Percentiles rank a stretch among this genome's conserved stretches.
These are phyloP conservation scores for Annona cherimola DNA, from an alignment of 164 flowering plant species.

Conservation along the genomic window DNA sequence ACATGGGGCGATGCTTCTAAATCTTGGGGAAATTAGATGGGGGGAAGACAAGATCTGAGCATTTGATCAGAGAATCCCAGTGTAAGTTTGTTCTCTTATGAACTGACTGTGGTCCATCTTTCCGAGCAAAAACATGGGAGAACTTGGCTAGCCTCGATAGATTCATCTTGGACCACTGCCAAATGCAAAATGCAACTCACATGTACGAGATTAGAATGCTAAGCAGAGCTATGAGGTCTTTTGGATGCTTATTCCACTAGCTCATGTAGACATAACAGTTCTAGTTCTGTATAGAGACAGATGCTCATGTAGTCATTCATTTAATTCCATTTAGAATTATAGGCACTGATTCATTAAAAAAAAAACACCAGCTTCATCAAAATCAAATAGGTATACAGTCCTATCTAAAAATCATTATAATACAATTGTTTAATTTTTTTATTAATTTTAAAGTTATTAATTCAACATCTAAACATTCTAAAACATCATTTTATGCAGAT, in stretches of 20 bases:
- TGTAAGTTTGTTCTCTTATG: conserved; percentile 30
- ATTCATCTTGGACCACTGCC: not conserved
- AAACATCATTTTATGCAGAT: too few species aligned
- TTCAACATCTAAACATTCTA: too few species aligned
- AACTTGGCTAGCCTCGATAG: conserved; percentile 8
- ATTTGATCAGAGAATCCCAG: conserved; percentile 32
- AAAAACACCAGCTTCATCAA: too few species aligned
- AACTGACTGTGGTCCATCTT: not conserved
- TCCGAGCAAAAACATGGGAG: conserved; percentile 39
- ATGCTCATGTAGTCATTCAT: too few species aligned
- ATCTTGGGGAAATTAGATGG: conserved; percentile 8
- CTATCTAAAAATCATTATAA: too few species aligned
- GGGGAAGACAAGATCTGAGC: conserved; percentile 7
- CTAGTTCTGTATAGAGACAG: not conserved
- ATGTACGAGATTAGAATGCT: not conserved
- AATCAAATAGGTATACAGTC: too few species aligned
- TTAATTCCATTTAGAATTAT: too few species aligned
- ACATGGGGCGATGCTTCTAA: conserved; percentile 27
- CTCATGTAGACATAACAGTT: not conserved
- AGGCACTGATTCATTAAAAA: too few species aligned
- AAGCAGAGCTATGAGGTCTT: too few species aligned
- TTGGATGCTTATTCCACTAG: not conserved
- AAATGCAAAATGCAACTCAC: conserved; percentile 5
- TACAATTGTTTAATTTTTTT: too few species aligned
- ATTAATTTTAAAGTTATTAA: too few species aligned